Conservation (phyloP, 768 basidiomycete genomes). For the Atractiella rhizophila region DNA sequence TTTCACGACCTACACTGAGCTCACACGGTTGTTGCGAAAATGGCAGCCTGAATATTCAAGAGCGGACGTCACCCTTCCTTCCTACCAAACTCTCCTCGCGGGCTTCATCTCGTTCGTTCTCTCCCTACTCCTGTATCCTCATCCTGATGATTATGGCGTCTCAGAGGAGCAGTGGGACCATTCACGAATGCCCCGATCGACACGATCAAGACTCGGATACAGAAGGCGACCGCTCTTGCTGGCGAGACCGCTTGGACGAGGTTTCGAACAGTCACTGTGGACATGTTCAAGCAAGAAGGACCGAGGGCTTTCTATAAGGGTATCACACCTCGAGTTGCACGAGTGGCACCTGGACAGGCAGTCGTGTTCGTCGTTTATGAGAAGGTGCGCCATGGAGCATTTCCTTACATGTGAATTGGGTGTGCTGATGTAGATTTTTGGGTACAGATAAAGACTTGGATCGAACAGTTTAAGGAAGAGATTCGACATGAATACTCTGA, state of each 20-base stretch:
- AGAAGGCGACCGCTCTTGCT: constrained; percentile 34
- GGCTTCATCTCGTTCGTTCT: constrained; percentile 90
- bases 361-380: constrained; percentile 97
- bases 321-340: constrained; percentile 80
- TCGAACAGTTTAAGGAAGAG: too few relatives aligned
- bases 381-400: too few relatives aligned
- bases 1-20: constrained; percentile 91
- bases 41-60: constrained; percentile 44
- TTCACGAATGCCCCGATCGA: constrained; percentile 8
- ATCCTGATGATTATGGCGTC: constrained; percentile 23
- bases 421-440: too few relatives aligned
- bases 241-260: constrained; percentile 57
- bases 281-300: constrained; percentile 85
- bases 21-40: constrained; percentile 57
- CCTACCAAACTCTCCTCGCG: constrained; percentile 84
- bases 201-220: constrained; percentile 36
- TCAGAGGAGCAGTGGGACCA: constrained; percentile 1
- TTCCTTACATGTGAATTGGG: too few relatives aligned
- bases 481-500: too few relatives aligned
- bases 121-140: constrained; percentile 96
- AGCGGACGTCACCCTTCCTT: constrained; percentile 54
- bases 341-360: constrained; percentile 79
- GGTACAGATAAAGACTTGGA: too few relatives aligned
- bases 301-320: constrained; percentile 86
- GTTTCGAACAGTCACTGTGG: constrained; percentile 51